These are phyloP conservation scores for Amylocystis lapponica DNA, from an alignment of 768 basidiomycete genomes.

Conservation along the genomic window DNA sequence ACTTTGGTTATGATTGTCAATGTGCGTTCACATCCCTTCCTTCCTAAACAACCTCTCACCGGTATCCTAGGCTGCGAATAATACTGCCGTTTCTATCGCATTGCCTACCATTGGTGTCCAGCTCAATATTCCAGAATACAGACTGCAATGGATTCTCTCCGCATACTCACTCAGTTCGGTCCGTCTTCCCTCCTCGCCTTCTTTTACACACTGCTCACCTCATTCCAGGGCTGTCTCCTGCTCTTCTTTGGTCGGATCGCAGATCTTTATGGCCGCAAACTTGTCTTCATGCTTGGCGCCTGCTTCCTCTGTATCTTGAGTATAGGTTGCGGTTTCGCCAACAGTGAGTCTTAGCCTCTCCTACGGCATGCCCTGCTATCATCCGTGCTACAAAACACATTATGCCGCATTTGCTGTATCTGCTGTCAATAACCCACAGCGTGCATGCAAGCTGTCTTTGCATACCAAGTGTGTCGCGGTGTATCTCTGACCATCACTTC, in stretches of 20 bases:
- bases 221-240: conserved; percentile 63
- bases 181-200: conserved; percentile 11
- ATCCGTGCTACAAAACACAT: background rate
- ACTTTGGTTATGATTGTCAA: conserved; percentile 27
- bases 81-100: conserved; percentile 20
- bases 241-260: conserved; percentile 75
- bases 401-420: too few species aligned
- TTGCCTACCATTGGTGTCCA: conserved; percentile 29
- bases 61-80: conserved; percentile 15
- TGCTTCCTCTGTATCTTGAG: conserved; percentile 48
- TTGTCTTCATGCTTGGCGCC: conserved; percentile 58
- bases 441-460: too few species aligned
- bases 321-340: conserved; percentile 58
- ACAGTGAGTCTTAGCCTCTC: conserved; percentile 29
- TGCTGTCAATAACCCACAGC: too few species aligned
- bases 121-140: conserved; percentile 41
- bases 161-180: conserved; percentile 67
- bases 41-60: background rate
- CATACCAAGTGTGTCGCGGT: background rate
- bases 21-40: conserved; percentile 11
- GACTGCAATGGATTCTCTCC: conserved; percentile 63
- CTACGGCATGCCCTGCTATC: background rate
- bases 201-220: background rate
- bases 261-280: conserved; percentile 74
- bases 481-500: background rate